These are phyloP conservation scores for Fennellomyces sp. DNA, from an alignment of 371 early-diverging fungal genomes.

Conservation along the genomic window DNA sequence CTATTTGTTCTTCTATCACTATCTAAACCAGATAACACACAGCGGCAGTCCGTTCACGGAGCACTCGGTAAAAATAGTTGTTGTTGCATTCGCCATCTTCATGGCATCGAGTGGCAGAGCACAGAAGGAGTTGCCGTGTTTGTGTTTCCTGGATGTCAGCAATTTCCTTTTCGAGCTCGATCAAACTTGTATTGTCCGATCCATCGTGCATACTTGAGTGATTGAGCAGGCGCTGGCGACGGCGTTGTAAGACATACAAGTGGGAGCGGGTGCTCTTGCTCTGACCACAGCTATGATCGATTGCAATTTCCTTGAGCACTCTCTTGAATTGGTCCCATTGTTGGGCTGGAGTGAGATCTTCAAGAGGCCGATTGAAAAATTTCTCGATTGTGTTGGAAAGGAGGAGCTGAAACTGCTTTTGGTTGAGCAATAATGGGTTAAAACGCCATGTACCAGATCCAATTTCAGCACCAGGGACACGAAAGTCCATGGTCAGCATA, in stretches of 20 bases:
- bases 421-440: not conserved
- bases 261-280: not conserved
- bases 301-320: not conserved
- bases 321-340: conserved; percentile 1
- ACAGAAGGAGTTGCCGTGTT: conserved; percentile 2
- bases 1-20: too few species aligned
- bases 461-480: not conserved
- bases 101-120: conserved; percentile 20
- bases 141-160: not conserved
- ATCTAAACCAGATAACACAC: too few species aligned
- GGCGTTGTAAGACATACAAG: not conserved
- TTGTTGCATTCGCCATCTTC: conserved; percentile 33
- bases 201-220: not conserved
- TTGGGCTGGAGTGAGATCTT: not conserved
- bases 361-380: not conserved
- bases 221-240: not conserved
- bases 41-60: conserved; percentile 10
- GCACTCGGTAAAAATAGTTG: conserved; percentile 25
- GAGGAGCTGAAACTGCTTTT: not conserved
- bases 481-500: conserved; percentile 1
- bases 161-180: not conserved
- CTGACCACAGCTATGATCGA: not conserved
- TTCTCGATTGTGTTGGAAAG: not conserved
- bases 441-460: conserved; percentile 20
- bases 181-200: too few species aligned